phyloP scores from a whole-genome alignment of 2,329 filamentous ascomycete genomes.

The Apiospora rasikravindrae region DNA sequence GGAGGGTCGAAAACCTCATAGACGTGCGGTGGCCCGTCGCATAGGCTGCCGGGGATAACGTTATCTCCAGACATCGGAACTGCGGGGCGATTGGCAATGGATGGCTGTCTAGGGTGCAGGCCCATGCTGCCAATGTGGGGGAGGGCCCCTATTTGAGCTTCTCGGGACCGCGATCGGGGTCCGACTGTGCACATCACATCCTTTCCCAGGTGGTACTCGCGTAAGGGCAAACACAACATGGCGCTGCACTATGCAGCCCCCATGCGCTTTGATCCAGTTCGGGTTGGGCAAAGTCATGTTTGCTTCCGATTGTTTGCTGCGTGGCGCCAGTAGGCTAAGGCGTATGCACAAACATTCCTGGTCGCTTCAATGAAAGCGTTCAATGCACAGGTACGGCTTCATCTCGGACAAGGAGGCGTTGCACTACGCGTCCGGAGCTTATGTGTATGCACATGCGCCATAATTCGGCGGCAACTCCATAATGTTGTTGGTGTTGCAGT shows the following conservation, averaged over 20 bases:
- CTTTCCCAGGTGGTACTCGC: background rate
- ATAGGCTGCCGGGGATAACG: background rate
- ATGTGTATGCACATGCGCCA: too few species aligned
- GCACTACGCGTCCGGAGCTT: too few species aligned
- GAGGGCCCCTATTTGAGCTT: background rate
- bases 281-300: background rate
- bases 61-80: constrained; percentile 4
- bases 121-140: background rate
- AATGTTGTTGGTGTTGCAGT: too few species aligned
- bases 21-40: background rate
- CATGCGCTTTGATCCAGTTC: background rate
- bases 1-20: background rate
- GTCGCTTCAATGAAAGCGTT: background rate
- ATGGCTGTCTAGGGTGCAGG: background rate
- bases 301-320: background rate
- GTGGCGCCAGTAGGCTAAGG: background rate
- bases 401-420: too few species aligned
- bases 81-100: background rate
- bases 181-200: background rate
- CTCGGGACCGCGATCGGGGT: background rate
- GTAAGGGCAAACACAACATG: background rate
- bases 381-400: too few species aligned
- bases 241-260: background rate
- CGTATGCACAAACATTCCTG: background rate
- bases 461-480: too few species aligned